Evolutionary conservation across 768 basidiomycete genomes (phyloP), one percentile per base, ranked within the genome.

Genomic region (Boletellus ananas): DNA sequence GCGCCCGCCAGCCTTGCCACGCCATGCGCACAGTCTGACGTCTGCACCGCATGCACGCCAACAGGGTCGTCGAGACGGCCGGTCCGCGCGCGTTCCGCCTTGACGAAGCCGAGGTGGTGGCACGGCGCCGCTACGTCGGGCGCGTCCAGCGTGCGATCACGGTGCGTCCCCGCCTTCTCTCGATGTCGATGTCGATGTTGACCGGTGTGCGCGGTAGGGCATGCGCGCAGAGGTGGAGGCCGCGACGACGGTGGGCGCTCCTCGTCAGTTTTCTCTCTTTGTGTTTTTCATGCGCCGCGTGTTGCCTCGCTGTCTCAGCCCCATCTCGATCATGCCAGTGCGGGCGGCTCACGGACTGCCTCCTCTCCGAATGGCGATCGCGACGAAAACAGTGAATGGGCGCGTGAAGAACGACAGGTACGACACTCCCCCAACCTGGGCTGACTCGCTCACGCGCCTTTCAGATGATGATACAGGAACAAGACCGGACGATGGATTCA

Each of bases 51-150:
- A 59, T 6, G 1, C 23, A 6, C 23, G 4, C 23, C 5, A 4
- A 25, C 23, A 93, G 90, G 65, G 89, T 93, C 36, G 90, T 96
- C 1, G 94, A 95, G 63, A 79, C 82, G 11, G 87, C 84, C 1
- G 93, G 90, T 33, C 85, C 90, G 21, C 79, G 90, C 13, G 73
- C 84, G 70, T 94, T 94, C 66, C 90, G 92, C 7, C 76, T 98
- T 39, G 80, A 84, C 37, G 84, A 88, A 45, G 64, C 70, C 21
- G 93, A 97, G 61, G 89, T 97, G 10, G 73, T 76, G 47, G 75
- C 81, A 48, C 77, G 94, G 53, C 76, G 90, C 49, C 78, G 75
- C 49, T 95, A 95, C 60, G 87, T 97, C 2, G 71, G 73, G 25
- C 77, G 81, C 48, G 86, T 94, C 35, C 81, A 82, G 54, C 75